Evolutionary conservation across 805 yeast genomes (phyloP), one percentile per base, ranked within the genome.

Genomic region (Saturnispora sanitii): DNA sequence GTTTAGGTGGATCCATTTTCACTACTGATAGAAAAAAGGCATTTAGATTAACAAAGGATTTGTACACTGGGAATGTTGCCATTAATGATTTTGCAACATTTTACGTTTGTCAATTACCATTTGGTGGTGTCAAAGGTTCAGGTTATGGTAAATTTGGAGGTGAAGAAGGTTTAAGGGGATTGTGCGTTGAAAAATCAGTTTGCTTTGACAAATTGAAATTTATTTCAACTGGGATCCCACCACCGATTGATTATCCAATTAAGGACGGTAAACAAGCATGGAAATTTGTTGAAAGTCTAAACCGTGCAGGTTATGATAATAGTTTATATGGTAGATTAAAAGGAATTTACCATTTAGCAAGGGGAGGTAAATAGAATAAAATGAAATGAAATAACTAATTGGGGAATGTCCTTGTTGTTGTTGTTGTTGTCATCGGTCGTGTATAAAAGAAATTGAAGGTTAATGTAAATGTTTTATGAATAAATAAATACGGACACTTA

Each of bases 121-220:
- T 92, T 63, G 99, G 99, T 41, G 99, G 99, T 23, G 75, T 75
- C 21, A 79, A 79, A 50, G 92, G 87, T 35, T 82, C 95, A 5
- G 99, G 99, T 0, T 92, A 87, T 56, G 98, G 98, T 43, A 90
- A 90, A 58, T 92, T 92, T 65, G 95, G 96, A 18, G 99, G 99
- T 35, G 95, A 82, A 57, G 99, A 92, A 67, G 99, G 99, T 2
- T 68, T 92, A 33, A 75, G 85, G 31, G 96, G 96, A 0, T 66
- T 92, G 34, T 90, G 97, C 58, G 70, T 78, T 42, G 83, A 86
- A 41, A 92, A 92, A 56, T 78, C 94, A 33, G 75, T 92, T 3
- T 87, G 95, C 45, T 82, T 74, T 66, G 97, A 92, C 63, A 77
- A 75, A 48, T 72, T 81, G 35, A 78, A 90, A 19, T 75, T 85